These are phyloP conservation scores for Salix suchowensis DNA, from an alignment of 345 rosid genomes.

Conservation along the genomic window DNA sequence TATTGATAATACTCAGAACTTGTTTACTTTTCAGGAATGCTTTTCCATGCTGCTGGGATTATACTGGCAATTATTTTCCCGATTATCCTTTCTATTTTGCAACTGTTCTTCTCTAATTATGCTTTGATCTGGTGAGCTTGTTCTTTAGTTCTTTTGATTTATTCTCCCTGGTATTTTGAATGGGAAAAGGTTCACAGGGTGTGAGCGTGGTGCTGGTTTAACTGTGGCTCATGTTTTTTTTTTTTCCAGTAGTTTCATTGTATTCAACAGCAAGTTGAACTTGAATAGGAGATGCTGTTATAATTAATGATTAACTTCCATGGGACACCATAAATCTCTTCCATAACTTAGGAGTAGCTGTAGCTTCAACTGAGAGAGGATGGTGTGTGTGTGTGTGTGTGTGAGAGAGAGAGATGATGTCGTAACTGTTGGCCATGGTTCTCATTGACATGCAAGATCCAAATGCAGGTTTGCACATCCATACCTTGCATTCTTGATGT, in stretches of 20 bases:
- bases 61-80: slow-evolving; percentile 70
- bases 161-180: neutral
- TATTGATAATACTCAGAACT: slow-evolving; percentile 14
- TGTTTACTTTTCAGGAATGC: slow-evolving; percentile 50
- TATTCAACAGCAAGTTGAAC: neutral
- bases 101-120: slow-evolving; percentile 58
- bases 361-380: neutral
- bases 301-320: slow-evolving; percentile 4
- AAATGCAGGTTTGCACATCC: slow-evolving; percentile 91
- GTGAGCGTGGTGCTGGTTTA: neutral
- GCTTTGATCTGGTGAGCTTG: slow-evolving; percentile 83
- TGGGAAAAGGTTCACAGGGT: neutral
- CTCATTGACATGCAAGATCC: slow-evolving; percentile 6
- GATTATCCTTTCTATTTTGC: slow-evolving; percentile 58
- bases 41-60: slow-evolving; percentile 61
- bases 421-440: neutral
- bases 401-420: neutral
- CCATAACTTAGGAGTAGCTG: neutral
- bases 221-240: neutral
- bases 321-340: neutral
- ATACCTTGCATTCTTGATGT: slow-evolving; percentile 78
- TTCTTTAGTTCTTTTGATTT: neutral
- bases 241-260: neutral
- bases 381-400: too few relatives aligned
- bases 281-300: neutral